phyloP scores from a whole-genome alignment of 805 yeast species.

The Metschnikowia reukaufii region DNA sequence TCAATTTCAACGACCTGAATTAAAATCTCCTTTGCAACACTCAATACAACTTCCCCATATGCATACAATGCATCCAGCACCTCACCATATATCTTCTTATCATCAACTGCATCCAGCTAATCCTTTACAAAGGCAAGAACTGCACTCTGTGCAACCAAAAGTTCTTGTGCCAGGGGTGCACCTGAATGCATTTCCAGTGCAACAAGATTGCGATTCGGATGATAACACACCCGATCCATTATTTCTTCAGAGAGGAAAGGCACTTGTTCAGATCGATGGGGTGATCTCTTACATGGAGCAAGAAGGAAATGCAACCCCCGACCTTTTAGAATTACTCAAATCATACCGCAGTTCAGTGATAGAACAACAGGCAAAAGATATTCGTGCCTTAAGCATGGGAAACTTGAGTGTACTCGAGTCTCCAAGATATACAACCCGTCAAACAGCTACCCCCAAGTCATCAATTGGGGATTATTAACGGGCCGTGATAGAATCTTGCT shows the following conservation, averaged over 20 bases:
- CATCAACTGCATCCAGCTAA: no score
- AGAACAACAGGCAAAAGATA: not conserved
- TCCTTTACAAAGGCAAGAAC: no score
- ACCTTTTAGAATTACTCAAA: not conserved
- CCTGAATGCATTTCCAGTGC: not conserved
- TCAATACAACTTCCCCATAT: not conserved
- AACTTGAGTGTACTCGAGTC: not conserved
- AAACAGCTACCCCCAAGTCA: not conserved
- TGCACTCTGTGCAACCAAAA: no score
- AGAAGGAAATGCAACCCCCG: not conserved
- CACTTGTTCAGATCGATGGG: not conserved
- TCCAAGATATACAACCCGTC: not conserved
- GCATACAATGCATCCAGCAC: no score
- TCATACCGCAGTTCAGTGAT: not conserved
- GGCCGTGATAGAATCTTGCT: no score
- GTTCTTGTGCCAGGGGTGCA: not conserved
- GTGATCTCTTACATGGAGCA: not conserved
- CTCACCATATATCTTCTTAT: no score
- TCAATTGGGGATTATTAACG: no score
- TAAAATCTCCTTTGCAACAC: not conserved
- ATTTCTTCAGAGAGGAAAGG: not conserved
- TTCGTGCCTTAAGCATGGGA: not conserved
- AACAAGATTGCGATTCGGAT: not conserved
- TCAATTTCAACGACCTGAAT: not conserved
- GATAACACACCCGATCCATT: not conserved